A percentile compares a stretch with the other conserved stretches of the same genome.
Conservation (phyloP, 2,329 filamentous ascomycete genomes). For the Talaromyces sp. region DNA sequence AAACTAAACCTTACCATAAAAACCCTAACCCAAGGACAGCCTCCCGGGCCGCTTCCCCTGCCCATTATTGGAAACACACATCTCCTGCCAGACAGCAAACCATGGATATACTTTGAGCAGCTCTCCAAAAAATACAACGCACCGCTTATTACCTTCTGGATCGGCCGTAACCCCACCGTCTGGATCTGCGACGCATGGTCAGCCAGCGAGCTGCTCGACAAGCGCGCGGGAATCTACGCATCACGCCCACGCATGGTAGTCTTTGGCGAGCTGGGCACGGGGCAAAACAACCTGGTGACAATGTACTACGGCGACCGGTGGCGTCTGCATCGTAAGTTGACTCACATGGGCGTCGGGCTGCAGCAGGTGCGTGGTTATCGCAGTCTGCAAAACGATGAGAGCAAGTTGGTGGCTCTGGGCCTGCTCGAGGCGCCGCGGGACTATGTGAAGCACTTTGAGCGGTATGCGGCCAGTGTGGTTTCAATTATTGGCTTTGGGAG, state of each 20-base stretch:
- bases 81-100: conserved; percentile 49
- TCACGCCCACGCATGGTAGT: conserved; percentile 23
- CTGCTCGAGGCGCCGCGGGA: conserved; percentile 24
- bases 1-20: background rate
- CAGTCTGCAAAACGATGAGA: conserved; percentile 54
- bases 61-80: conserved; percentile 55
- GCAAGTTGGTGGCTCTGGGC: conserved; percentile 26
- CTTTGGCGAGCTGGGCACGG: conserved; percentile 23
- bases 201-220: conserved; percentile 30
- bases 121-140: conserved; percentile 46
- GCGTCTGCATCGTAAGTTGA: conserved; percentile 45
- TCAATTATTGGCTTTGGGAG: conserved; percentile 50
- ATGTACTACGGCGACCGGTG: conserved; percentile 26
- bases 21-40: conserved; percentile 27
- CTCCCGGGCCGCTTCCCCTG: conserved; percentile 50
- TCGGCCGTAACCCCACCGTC: conserved; percentile 34
- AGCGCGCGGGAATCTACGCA: conserved; percentile 29
- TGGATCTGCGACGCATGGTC: conserved; percentile 23
- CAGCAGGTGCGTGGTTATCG: conserved; percentile 53
- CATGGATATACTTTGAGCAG: conserved; percentile 55
- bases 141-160: conserved; percentile 53
- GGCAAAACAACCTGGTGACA: conserved; percentile 1
- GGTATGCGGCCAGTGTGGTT: conserved; percentile 47
- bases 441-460: conserved; percentile 45
- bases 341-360: conserved; percentile 48